phyloP scores from a whole-genome alignment of 2,329 filamentous ascomycete species.

The Neonectria ditissima region DNA sequence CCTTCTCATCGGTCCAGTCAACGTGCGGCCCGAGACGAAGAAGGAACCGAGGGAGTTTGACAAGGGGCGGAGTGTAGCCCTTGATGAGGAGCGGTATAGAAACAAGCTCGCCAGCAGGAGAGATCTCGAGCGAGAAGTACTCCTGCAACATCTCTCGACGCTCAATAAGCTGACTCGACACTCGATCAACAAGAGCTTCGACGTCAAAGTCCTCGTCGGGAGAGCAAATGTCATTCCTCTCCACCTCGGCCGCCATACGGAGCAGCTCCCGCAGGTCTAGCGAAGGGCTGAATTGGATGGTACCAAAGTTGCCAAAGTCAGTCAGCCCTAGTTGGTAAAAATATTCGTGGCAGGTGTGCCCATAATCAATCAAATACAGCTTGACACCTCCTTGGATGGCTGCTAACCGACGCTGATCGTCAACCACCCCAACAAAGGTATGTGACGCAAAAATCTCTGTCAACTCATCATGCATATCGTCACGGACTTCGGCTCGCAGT shows the following conservation, averaged over 20 bases:
- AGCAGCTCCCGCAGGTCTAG: slow-evolving; percentile 79
- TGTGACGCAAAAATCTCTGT: slow-evolving; percentile 89
- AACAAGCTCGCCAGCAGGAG: slow-evolving; percentile 79
- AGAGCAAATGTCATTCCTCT: slow-evolving; percentile 62
- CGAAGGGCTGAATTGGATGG: slow-evolving; percentile 82
- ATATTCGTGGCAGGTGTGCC: slow-evolving; percentile 85
- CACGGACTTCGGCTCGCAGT: slow-evolving; percentile 83
- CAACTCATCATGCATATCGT: slow-evolving; percentile 84
- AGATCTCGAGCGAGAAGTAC: slow-evolving; percentile 91
- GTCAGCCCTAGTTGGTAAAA: slow-evolving; percentile 96
- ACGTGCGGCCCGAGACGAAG: slow-evolving; percentile 89
- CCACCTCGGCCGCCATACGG: slow-evolving; percentile 76
- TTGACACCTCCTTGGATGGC: slow-evolving; percentile 94
- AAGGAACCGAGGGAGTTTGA: slow-evolving; percentile 89
- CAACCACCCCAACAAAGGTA: slow-evolving; percentile 93
- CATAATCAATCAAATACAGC: slow-evolving; percentile 93
- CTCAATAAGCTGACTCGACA: slow-evolving; percentile 77
- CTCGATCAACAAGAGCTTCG: slow-evolving; percentile 72
- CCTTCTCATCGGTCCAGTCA: slow-evolving; percentile 85
- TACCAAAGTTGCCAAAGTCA: slow-evolving; percentile 95
- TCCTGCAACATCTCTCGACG: slow-evolving; percentile 88
- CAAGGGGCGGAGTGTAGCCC: slow-evolving; percentile 86
- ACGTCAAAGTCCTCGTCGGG: slow-evolving; percentile 72
- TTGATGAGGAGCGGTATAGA: slow-evolving; percentile 88
- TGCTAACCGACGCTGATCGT: slow-evolving; percentile 86